Evolutionary conservation across 2,329 filamentous ascomycete species (phyloP).

Genomic region (Trichophyton benhamiae): DNA sequence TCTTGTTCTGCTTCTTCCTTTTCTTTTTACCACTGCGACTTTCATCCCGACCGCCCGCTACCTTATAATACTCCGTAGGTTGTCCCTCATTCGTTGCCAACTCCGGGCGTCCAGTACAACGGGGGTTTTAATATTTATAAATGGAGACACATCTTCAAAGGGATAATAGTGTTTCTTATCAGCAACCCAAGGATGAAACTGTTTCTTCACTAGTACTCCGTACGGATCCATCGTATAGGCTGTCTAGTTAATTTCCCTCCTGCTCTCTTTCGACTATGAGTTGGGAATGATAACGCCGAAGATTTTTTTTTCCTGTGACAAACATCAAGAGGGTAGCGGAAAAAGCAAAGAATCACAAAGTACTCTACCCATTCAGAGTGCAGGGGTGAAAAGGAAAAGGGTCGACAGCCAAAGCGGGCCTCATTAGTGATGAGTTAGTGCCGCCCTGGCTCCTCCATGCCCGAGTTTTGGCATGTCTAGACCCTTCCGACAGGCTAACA

Average conservation of each 20-base stretch:
- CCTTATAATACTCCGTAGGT: background rate
- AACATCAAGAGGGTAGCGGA: background rate
- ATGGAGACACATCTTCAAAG: no score
- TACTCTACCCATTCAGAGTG: background rate
- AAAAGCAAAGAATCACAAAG: background rate
- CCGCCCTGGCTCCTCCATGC: background rate
- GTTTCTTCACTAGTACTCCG: background rate
- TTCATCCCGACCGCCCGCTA: background rate
- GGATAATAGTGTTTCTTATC: background rate
- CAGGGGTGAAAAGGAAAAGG: background rate
- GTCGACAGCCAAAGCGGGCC: background rate
- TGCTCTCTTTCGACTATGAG: background rate
- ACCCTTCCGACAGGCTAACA: background rate
- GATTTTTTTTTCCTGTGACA: background rate
- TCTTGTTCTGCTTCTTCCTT: background rate
- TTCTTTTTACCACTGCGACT: background rate
- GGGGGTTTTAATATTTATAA: background rate
- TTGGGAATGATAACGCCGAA: background rate
- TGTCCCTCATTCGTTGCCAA: background rate
- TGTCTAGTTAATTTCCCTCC: background rate
- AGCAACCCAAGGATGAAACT: background rate
- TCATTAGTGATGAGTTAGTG: constrained; percentile 1
- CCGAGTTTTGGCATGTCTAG: constrained; percentile 5
- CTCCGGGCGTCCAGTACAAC: background rate
- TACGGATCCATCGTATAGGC: background rate